Evolutionary conservation across 139 green algal genomes (phyloP).

Genomic region (Coelastrella sp.): DNA sequence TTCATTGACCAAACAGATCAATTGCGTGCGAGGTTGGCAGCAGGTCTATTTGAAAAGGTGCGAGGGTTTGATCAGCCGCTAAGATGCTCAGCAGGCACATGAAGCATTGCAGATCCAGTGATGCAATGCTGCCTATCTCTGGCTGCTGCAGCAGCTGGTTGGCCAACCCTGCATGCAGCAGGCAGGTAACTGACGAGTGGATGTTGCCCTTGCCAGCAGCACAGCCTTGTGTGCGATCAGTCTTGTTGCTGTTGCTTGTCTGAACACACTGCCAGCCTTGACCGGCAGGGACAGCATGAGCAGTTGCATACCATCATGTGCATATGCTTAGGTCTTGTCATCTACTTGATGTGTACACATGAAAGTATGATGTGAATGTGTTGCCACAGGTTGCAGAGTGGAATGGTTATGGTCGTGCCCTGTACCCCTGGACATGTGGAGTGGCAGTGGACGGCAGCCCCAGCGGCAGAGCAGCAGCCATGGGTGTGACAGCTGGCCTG

Average conservation of each 20-base stretch:
- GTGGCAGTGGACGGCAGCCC: slow-evolving; percentile 7
- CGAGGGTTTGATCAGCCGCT: neutral
- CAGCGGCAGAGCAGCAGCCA: neutral
- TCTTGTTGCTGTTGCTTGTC: neutral
- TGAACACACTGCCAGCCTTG: neutral
- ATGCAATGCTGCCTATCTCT: neutral
- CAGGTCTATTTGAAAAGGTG: slow-evolving; percentile 55
- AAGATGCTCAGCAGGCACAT: neutral
- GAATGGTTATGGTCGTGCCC: slow-evolving; percentile 55
- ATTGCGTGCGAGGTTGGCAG: slow-evolving; percentile 54
- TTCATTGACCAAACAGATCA: slow-evolving; percentile 53
- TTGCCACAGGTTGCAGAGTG: slow-evolving; percentile 52
- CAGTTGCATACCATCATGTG: neutral
- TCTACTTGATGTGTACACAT: neutral
- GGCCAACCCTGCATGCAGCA: neutral
- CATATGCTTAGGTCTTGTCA: neutral
- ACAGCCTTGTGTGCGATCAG: neutral
- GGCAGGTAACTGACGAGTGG: neutral
- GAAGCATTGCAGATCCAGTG: neutral
- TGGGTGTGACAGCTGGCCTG: neutral
- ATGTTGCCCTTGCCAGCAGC: neutral
- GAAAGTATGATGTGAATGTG: neutral
- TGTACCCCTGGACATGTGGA: slow-evolving; percentile 51
- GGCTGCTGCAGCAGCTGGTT: neutral
- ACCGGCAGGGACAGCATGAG: neutral